These are phyloP conservation scores for Colletotrichum sp. DNA, from an alignment of 2,329 filamentous ascomycete genomes.

Conservation along the genomic window DNA sequence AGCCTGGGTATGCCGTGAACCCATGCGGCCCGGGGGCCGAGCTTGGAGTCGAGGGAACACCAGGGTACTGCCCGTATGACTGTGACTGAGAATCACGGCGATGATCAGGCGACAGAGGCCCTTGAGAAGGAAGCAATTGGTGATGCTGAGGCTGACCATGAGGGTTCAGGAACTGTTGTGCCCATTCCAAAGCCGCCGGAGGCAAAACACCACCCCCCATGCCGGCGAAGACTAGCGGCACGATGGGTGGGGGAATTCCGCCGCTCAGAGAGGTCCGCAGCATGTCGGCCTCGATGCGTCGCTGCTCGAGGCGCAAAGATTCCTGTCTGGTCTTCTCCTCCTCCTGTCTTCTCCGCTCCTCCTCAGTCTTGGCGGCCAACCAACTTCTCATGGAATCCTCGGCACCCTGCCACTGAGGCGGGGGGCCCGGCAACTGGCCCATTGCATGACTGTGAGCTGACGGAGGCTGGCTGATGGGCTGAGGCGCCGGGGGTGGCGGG, in stretches of 20 bases:
- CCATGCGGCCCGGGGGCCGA: slow-evolving; percentile 42
- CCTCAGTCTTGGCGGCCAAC: slow-evolving; percentile 74
- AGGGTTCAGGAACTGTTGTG: slow-evolving; percentile 67
- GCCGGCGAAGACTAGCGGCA: slow-evolving; percentile 77
- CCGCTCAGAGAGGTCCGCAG: slow-evolving; percentile 70
- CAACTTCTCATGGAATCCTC: slow-evolving; percentile 77
- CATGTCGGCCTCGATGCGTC: slow-evolving; percentile 76
- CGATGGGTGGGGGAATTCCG: slow-evolving; percentile 75
- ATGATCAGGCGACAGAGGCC: slow-evolving; percentile 58
- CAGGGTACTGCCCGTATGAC: slow-evolving; percentile 46
- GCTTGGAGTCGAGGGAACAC: slow-evolving; percentile 48
- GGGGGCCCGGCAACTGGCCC: slow-evolving; percentile 65
- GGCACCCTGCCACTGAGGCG: slow-evolving; percentile 69
- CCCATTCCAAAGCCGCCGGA: slow-evolving; percentile 68
- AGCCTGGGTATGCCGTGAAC: slow-evolving; percentile 53
- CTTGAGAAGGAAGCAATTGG: slow-evolving; percentile 57
- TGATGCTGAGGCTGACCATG: slow-evolving; percentile 53
- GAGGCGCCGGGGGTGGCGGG: slow-evolving; percentile 21
- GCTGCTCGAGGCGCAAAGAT: slow-evolving; percentile 71
- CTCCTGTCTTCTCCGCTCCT: slow-evolving; percentile 76
- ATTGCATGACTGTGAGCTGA: slow-evolving; percentile 47
- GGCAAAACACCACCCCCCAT: slow-evolving; percentile 69
- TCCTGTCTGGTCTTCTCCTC: slow-evolving; percentile 74
- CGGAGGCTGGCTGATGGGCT: slow-evolving; percentile 29
- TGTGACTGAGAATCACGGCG: slow-evolving; percentile 57